Base-by-base conservation (phyloP, 352 stramenopile genomes). In the Phytophthora palmivora region DNA sequence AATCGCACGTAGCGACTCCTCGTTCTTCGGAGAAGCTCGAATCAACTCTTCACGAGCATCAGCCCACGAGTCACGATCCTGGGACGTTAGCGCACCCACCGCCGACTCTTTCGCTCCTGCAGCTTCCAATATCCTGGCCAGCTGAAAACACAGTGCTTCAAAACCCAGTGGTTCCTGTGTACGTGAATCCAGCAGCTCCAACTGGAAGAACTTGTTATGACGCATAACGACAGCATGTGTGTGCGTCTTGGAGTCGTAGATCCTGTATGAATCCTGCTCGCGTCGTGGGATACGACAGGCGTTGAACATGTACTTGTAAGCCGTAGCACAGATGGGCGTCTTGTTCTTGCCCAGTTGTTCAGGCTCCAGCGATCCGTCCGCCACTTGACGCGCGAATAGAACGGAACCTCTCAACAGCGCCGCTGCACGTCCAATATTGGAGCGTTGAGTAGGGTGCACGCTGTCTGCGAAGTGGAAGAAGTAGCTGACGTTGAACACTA, bases 251-350 rank as follows among this genome's bases (percentile, higher is more conserved):
- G 92, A 92, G 63, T 98, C 92, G 69, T 97, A 98, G 78, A 85
- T 98, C 74, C 70, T 82, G 76, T 91, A 91, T 78, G 67, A 86
- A 71, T 96, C 88, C 16, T 77, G 68, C 32, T 75, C 57, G 18
- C 80, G 78, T 30, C 60, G 82, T 22, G 96, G 96, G 59, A 98
- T 92, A 42, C 96, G 87, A 69, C 92, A 98, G 1, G 93, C 88
- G 74, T 98, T 98, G 77, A 99, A 97, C 87, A 97, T 97, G 80
- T 95, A 97, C 80, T 96, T 97, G 81, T 96, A 97, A 26, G 91
- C 89, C 3, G 87, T 96, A 4, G 91, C 86, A 71, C 94, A 98
- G 12, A 98, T 62, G 4, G 93, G 92, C 39, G 82, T 97, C 55
- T 97, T 89, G 46, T 93, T 92, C 39, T 82, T 76, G 30, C 95